phyloP scores from a whole-genome alignment of 106 monocot species.

The Dendrobium chrysotoxum region DNA sequence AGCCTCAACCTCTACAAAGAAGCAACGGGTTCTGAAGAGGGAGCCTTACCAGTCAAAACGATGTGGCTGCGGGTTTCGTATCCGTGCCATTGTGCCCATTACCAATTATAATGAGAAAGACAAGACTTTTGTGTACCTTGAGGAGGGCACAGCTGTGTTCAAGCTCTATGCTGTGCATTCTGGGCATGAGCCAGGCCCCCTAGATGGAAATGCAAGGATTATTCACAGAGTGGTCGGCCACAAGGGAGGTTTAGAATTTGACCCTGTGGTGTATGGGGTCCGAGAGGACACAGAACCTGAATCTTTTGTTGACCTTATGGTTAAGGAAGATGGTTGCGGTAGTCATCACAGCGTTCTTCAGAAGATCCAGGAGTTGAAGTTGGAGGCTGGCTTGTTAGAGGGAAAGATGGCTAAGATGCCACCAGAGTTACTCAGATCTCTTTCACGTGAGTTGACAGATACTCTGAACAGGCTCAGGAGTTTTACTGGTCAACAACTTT shows the following conservation, averaged over 20 bases:
- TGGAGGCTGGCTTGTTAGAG: constrained; percentile 48
- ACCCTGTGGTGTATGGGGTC: constrained; percentile 64
- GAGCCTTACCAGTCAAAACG: constrained; percentile 94
- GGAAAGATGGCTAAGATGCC: constrained; percentile 63
- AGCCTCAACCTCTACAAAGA: constrained; percentile 40
- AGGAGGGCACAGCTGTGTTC: constrained; percentile 93
- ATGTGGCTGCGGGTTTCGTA: constrained; percentile 93
- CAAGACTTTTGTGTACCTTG: constrained; percentile 90
- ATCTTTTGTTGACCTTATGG: constrained; percentile 34
- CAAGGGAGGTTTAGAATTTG: constrained; percentile 65
- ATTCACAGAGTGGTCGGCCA: constrained; percentile 79
- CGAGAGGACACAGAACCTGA: constrained; percentile 67
- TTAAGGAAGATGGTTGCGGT: constrained; percentile 37
- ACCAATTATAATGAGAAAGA: constrained; percentile 96
- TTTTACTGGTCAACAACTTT: constrained; percentile 24
- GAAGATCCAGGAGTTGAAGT: constrained; percentile 59
- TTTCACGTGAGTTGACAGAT: constrained; percentile 43
- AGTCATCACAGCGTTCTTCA: constrained; percentile 43
- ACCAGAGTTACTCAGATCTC: constrained; percentile 25
- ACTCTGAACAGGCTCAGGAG: constrained; percentile 61
- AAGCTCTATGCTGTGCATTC: constrained; percentile 94
- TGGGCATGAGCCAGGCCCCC: constrained; percentile 90
- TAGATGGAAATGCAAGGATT: constrained; percentile 93
- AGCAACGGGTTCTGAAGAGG: constrained; percentile 68
- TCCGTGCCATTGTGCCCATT: constrained; percentile 92